Conservation (phyloP, 2,329 filamentous ascomycete species). For the Penicillium sp. region DNA sequence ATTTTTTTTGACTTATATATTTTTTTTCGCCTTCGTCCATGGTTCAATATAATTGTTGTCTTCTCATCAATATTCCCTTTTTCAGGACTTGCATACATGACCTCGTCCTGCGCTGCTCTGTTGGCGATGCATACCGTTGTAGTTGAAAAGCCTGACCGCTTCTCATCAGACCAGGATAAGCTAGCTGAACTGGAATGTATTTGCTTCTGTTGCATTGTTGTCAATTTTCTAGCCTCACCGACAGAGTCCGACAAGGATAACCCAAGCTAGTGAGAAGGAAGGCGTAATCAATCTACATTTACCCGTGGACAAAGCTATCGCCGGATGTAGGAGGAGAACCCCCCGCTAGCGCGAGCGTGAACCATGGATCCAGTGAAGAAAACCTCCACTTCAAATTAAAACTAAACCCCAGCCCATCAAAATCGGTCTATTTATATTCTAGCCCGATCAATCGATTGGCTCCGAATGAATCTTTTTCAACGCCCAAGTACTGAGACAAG, state of each 20-base stretch:
- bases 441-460: slow-evolving; percentile 21
- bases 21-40: background rate
- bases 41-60: background rate
- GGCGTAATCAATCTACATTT: background rate
- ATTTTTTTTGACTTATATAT: background rate
- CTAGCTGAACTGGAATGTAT: background rate
- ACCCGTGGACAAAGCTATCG: background rate
- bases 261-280: too few species aligned
- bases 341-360: background rate
- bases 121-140: slow-evolving; percentile 15
- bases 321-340: background rate
- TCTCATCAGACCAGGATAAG: background rate
- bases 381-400: background rate
- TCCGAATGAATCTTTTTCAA: slow-evolving; percentile 21
- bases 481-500: slow-evolving; percentile 5
- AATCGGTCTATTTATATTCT: background rate
- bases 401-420: background rate
- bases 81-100: slow-evolving; percentile 4
- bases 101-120: slow-evolving; percentile 10
- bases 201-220: background rate
- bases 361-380: background rate
- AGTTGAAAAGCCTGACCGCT: slow-evolving; percentile 14
- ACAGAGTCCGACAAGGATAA: background rate
- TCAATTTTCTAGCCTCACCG: background rate
- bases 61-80: background rate